Percentiles rank a stretch among this genome's conserved stretches.
These are phyloP conservation scores for Sergeia podlipaevii DNA, from an alignment of 208 protist genomes.

Conservation along the genomic window DNA sequence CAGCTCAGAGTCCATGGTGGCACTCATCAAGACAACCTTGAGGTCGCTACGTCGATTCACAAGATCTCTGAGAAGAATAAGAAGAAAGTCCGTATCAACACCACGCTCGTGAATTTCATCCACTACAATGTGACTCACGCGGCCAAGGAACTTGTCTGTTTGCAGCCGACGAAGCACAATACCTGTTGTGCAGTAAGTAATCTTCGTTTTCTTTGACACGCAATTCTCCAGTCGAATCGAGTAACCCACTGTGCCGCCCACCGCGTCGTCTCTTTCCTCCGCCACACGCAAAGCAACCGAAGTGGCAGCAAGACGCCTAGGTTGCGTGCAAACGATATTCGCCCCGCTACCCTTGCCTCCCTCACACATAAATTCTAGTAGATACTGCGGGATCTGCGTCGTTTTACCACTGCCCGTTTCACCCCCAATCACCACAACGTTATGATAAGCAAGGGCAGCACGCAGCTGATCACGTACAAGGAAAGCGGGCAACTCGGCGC, in stretches of 20 bases:
- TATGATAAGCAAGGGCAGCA: constrained; percentile 52
- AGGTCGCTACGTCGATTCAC: constrained; percentile 62
- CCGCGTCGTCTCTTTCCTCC: constrained; percentile 85
- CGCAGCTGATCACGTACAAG: constrained; percentile 66
- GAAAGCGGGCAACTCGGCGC: constrained; percentile 67
- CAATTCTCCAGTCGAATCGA: constrained; percentile 92
- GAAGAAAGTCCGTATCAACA: constrained; percentile 95
- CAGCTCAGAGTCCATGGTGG: constrained; percentile 94
- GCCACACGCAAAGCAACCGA: constrained; percentile 93
- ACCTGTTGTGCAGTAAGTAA: constrained; percentile 94
- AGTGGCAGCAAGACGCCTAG: constrained; percentile 90
- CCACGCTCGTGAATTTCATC: constrained; percentile 97
- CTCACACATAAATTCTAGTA: constrained; percentile 93
- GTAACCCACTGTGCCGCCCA: constrained; percentile 92
- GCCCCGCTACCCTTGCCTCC: constrained; percentile 75
- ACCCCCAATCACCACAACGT: constrained; percentile 94
- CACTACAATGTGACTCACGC: constrained; percentile 92
- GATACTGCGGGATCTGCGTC: constrained; percentile 96
- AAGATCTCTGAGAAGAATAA: constrained; percentile 91
- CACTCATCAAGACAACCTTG: constrained; percentile 94
- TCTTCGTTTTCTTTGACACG: constrained; percentile 76
- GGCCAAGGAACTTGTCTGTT: constrained; percentile 79
- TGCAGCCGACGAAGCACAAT: constrained; percentile 90
- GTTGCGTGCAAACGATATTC: constrained; percentile 95
- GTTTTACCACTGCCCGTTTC: constrained; percentile 98